phyloP scores from a whole-genome alignment of 495 filamentous ascomycete genomes.

The Pseudevernia furfuracea region DNA sequence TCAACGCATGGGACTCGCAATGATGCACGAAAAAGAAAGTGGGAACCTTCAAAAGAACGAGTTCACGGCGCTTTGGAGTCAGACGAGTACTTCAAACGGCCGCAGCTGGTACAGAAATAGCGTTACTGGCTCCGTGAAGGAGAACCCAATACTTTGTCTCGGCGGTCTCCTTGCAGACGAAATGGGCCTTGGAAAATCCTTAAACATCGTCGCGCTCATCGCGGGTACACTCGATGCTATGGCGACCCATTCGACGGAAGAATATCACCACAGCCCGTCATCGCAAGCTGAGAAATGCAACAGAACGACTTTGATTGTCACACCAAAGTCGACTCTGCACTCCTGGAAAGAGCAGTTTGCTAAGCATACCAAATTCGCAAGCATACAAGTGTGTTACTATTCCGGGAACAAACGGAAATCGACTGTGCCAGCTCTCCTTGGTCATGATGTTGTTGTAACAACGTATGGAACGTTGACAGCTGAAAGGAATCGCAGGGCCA shows the following conservation, averaged over 20 bases:
- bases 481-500: too few species aligned
- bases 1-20: slow-evolving; percentile 6
- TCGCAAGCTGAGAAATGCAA: slow-evolving; percentile 4
- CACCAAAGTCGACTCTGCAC: slow-evolving; percentile 32
- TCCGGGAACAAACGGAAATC: slow-evolving; percentile 19
- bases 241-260: neutral
- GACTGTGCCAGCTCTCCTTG: slow-evolving; percentile 15
- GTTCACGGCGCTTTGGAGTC: slow-evolving; percentile 5
- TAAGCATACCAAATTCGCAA: slow-evolving; percentile 26
- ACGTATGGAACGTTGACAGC: too few species aligned
- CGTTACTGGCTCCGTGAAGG: slow-evolving; percentile 4
- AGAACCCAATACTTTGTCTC: slow-evolving; percentile 7
- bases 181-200: slow-evolving; percentile 30
- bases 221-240: slow-evolving; percentile 13
- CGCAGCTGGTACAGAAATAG: slow-evolving; percentile 8
- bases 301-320: slow-evolving; percentile 38
- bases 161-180: slow-evolving; percentile 17
- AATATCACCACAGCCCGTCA: slow-evolving; percentile 14
- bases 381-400: slow-evolving; percentile 34
- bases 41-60: slow-evolving; percentile 3
- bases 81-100: neutral
- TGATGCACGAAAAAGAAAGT: slow-evolving; percentile 14
- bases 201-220: slow-evolving; percentile 25
- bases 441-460: too few species aligned
- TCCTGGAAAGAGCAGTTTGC: slow-evolving; percentile 30